Percentiles rank a stretch among this genome's conserved stretches.
phyloP scores from a whole-genome alignment of 495 filamentous ascomycete species.

The Hapsidospora chrysogenum region DNA sequence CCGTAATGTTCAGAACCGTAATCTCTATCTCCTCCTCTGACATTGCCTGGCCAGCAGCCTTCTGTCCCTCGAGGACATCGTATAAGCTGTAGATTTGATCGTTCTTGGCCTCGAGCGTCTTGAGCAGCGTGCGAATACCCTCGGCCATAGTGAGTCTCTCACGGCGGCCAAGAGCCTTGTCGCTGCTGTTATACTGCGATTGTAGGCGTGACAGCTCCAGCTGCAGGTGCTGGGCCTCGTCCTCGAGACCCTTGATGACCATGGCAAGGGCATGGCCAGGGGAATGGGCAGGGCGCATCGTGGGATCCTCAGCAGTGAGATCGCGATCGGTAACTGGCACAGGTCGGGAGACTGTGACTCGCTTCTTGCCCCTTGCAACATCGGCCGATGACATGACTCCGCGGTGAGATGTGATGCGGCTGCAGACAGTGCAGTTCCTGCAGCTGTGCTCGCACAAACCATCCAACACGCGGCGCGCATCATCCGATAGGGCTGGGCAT shows the following conservation, averaged over 20 bases:
- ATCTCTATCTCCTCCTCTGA: constrained; percentile 49
- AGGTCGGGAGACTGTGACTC: constrained; percentile 46
- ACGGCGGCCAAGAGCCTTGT: constrained; percentile 48
- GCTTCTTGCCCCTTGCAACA: constrained; percentile 27
- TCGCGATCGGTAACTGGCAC: constrained; percentile 52
- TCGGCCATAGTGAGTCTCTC: constrained; percentile 46
- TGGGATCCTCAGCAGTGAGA: constrained; percentile 49
- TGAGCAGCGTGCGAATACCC: constrained; percentile 46
- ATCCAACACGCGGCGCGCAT: constrained; percentile 42
- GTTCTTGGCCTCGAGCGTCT: constrained; percentile 58
- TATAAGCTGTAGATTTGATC: constrained; percentile 80
- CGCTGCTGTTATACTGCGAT: constrained; percentile 44
- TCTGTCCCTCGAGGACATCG: constrained; percentile 77
- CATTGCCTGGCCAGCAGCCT: constrained; percentile 46
- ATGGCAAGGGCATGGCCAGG: constrained; percentile 63
- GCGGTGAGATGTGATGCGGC: constrained; percentile 33
- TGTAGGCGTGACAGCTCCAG: constrained; percentile 42
- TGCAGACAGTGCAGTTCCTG: constrained; percentile 59
- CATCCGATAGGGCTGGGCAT: constrained; percentile 24
- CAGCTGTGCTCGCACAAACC: constrained; percentile 44
- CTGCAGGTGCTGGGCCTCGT: constrained; percentile 72
- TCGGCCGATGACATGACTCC: constrained; percentile 13
- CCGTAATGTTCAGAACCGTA: constrained; percentile 29
- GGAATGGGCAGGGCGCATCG: constrained; percentile 56
- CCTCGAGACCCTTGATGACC: constrained; percentile 62